A percentile compares a stretch with the other conserved stretches of the same genome.
phyloP scores from a whole-genome alignment of 768 basidiomycete species.

The Boletellus sp. region DNA sequence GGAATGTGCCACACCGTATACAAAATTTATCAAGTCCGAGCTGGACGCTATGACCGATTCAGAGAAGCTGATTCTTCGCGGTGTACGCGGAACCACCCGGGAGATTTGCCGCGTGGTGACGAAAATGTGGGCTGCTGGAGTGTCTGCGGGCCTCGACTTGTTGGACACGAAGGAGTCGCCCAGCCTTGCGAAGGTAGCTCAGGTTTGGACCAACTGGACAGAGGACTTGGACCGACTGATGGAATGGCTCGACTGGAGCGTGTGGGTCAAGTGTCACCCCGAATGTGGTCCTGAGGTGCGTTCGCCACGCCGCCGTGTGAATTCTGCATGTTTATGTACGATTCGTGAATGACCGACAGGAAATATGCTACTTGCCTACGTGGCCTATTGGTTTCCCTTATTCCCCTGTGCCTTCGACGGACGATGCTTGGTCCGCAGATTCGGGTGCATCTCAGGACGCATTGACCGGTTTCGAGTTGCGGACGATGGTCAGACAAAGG shows the following conservation, averaged over 20 bases:
- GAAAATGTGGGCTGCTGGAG: slow-evolving; percentile 30
- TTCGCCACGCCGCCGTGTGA: background rate
- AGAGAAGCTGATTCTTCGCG: slow-evolving; percentile 23
- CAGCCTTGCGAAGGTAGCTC: background rate
- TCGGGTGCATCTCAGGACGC: background rate
- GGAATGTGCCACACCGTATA: background rate
- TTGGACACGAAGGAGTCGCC: background rate
- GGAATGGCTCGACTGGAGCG: slow-evolving; percentile 48
- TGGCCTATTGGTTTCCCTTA: background rate
- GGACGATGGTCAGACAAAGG: background rate
- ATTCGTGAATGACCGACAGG: background rate
- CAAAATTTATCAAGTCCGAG: background rate
- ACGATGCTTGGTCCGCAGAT: background rate
- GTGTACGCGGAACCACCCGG: slow-evolving; percentile 29
- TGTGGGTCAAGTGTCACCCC: slow-evolving; percentile 45
- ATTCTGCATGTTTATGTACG: no score
- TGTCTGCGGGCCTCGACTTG: slow-evolving; percentile 7
- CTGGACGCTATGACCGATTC: slow-evolving; percentile 9
- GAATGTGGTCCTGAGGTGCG: slow-evolving; percentile 42
- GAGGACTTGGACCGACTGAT: slow-evolving; percentile 34
- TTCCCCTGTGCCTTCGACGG: no score
- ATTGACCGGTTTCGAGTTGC: background rate
- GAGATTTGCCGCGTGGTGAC: slow-evolving; percentile 41
- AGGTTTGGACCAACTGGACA: slow-evolving; percentile 31
- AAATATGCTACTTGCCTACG: background rate